Percentiles rank a stretch among this genome's conserved stretches.
phyloP scores from a whole-genome alignment of 106 monocot species.

The Gastrodia elata region DNA sequence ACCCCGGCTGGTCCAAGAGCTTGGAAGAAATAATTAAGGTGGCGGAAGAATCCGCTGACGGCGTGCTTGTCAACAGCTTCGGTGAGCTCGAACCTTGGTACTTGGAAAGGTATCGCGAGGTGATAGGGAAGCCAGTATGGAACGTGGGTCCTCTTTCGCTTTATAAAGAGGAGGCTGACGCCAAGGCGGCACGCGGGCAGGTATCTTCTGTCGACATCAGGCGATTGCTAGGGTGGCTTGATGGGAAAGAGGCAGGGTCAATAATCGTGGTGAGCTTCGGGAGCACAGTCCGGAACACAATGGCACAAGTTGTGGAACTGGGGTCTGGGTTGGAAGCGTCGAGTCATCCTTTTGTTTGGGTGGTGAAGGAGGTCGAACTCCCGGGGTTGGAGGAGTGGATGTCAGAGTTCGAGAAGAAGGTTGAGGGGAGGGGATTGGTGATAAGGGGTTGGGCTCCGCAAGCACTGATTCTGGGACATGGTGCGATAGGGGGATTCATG shows the following conservation, averaged over 20 bases:
- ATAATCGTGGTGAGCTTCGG: background rate
- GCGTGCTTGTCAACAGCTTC: slow-evolving; percentile 42
- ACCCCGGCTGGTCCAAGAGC: background rate
- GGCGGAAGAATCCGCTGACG: slow-evolving; percentile 8
- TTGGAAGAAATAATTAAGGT: background rate
- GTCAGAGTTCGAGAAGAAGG: background rate
- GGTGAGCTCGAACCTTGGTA: slow-evolving; percentile 29
- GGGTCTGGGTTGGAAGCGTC: background rate
- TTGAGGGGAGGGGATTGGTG: background rate
- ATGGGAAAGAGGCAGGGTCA: background rate
- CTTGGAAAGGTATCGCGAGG: slow-evolving; percentile 11
- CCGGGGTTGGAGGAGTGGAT: background rate
- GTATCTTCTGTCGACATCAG: background rate
- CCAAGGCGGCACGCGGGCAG: background rate
- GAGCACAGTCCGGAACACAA: background rate
- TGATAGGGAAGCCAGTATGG: background rate
- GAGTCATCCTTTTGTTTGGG: background rate
- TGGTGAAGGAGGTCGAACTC: background rate
- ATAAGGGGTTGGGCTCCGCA: slow-evolving; percentile 8
- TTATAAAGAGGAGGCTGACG: background rate
- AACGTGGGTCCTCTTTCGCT: background rate
- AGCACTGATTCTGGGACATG: background rate
- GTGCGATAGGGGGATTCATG: background rate
- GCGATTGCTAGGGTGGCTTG: background rate
- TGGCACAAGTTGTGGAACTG: background rate